These are phyloP conservation scores for Starmerella scarabaei DNA, from an alignment of 805 yeast species.

Conservation along the genomic window DNA sequence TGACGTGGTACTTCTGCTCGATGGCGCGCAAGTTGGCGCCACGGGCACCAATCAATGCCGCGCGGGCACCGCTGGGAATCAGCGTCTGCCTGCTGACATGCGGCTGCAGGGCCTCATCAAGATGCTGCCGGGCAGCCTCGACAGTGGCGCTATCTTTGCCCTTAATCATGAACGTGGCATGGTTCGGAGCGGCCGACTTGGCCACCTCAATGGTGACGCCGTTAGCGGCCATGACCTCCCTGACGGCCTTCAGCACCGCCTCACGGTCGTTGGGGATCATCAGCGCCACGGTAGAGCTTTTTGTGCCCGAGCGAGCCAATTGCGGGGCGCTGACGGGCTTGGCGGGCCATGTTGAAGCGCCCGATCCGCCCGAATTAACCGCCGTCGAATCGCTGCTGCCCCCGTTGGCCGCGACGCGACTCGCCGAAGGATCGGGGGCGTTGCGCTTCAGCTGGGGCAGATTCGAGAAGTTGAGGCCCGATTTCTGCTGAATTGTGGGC, in stretches of 20 bases:
- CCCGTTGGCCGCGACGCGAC: neutral
- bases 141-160: slow-evolving; percentile 10
- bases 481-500: too few species aligned
- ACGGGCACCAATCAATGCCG: slow-evolving; percentile 18
- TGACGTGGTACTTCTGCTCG: slow-evolving; percentile 7
- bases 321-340: neutral
- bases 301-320: neutral
- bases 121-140: slow-evolving; percentile 7
- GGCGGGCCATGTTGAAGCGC: neutral
- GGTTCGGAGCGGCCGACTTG: slow-evolving; percentile 9
- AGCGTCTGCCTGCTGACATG: slow-evolving; percentile 2
- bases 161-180: slow-evolving; percentile 16
- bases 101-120: slow-evolving; percentile 13
- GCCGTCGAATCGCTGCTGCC: neutral
- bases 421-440: neutral
- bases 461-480: slow-evolving; percentile 1
- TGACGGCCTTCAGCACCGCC: slow-evolving; percentile 5
- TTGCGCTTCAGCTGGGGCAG: slow-evolving; percentile 9
- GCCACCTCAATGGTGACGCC: slow-evolving; percentile 15
- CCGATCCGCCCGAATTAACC: neutral
- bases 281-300: slow-evolving; percentile 4
- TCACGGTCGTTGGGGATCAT: slow-evolving; percentile 4
- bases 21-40: slow-evolving; percentile 16
- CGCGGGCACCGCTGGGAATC: slow-evolving; percentile 15
- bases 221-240: slow-evolving; percentile 3